Conservation (phyloP, 2,329 filamentous ascomycete species). For the Aspergillus sp. region DNA sequence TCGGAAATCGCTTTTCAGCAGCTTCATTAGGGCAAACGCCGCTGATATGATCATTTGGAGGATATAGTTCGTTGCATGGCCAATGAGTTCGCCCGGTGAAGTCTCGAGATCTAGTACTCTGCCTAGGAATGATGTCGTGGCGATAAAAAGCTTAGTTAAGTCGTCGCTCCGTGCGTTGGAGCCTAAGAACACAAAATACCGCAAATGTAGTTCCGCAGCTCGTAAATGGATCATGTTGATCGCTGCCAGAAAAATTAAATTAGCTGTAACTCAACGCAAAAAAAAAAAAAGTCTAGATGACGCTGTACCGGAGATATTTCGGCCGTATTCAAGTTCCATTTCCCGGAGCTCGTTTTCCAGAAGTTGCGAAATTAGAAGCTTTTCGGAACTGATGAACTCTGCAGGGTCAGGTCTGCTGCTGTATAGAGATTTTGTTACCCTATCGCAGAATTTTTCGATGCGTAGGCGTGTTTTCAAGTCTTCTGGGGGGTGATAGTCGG, state of each 20-base stretch:
- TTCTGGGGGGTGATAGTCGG: constrained; percentile 48
- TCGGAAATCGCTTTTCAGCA: constrained; percentile 63
- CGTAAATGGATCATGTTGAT: constrained; percentile 49
- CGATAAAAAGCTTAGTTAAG: constrained; percentile 43
- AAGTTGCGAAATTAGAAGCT: constrained; percentile 44
- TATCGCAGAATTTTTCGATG: constrained; percentile 60
- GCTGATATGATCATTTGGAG: constrained; percentile 66
- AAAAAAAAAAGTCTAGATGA: neutral
- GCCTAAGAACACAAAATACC: constrained; percentile 48
- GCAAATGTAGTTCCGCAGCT: constrained; percentile 46
- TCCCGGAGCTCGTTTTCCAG: constrained; percentile 47
- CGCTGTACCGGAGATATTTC: constrained; percentile 33
- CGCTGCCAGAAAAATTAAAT: constrained; percentile 21
- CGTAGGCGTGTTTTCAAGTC: constrained; percentile 52
- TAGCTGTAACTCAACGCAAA: constrained; percentile 9
- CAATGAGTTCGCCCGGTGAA: constrained; percentile 48
- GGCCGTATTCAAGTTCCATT: constrained; percentile 53
- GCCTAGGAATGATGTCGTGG: constrained; percentile 48
- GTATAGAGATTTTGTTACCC: constrained; percentile 57
- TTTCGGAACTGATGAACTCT: constrained; percentile 46
- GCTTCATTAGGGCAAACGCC: constrained; percentile 62
- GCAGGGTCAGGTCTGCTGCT: constrained; percentile 56
- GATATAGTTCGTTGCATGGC: constrained; percentile 60
- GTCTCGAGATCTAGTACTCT: constrained; percentile 46
- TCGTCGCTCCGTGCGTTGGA: constrained; percentile 45